Evolutionary conservation across 1,284 basidiomycete genomes (phyloP).

Genomic region (Stygiomarasmius scandens): DNA sequence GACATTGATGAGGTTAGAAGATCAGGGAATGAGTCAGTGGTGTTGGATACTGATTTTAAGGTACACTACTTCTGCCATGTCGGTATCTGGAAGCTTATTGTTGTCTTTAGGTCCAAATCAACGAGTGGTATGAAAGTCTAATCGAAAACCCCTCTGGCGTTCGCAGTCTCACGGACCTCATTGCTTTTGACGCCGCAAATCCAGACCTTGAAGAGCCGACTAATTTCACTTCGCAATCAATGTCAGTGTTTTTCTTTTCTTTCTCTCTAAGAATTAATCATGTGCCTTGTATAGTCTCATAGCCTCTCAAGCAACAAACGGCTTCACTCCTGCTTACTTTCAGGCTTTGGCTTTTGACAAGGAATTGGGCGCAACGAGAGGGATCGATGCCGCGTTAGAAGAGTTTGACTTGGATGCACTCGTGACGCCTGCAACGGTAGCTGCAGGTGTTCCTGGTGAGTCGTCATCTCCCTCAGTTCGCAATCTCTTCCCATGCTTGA

Average conservation of each 20-base stretch:
- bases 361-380: slow-evolving; percentile 54
- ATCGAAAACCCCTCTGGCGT: slow-evolving; percentile 57
- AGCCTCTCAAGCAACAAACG: slow-evolving; percentile 47
- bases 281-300: slow-evolving; percentile 47
- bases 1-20: slow-evolving; percentile 52
- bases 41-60: slow-evolving; percentile 62
- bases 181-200: slow-evolving; percentile 55
- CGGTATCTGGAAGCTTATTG: background rate
- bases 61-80: slow-evolving; percentile 27
- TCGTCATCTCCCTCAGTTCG: too few relatives aligned
- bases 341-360: slow-evolving; percentile 50
- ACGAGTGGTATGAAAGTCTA: slow-evolving; percentile 47
- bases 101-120: slow-evolving; percentile 47
- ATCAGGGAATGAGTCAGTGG: slow-evolving; percentile 56
- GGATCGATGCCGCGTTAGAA: slow-evolving; percentile 62
- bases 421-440: slow-evolving; percentile 56
- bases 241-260: slow-evolving; percentile 36
- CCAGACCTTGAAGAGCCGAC: slow-evolving; percentile 51
- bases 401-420: slow-evolving; percentile 58
- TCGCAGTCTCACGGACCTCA: slow-evolving; percentile 54
- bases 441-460: too few relatives aligned
- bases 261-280: too few relatives aligned
- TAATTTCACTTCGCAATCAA: slow-evolving; percentile 48
- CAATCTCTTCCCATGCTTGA: too few relatives aligned
- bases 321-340: slow-evolving; percentile 50